These are phyloP conservation scores for Celoporthe dispersa DNA, from an alignment of 2,329 filamentous ascomycete genomes.

Conservation along the genomic window DNA sequence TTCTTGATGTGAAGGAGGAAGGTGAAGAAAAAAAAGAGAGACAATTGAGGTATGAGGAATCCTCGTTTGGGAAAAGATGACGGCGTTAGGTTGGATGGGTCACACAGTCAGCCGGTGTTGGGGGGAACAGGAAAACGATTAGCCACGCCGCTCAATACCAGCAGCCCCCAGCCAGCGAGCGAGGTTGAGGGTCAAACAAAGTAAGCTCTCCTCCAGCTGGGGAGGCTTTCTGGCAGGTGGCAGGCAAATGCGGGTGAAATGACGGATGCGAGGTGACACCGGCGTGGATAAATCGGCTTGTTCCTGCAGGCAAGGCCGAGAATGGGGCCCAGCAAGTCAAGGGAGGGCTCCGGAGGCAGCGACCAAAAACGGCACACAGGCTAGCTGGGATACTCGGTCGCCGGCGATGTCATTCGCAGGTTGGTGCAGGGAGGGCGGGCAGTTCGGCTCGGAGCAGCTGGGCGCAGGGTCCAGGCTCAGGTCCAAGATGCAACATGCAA, in stretches of 20 bases:
- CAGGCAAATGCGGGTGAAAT: slow-evolving; percentile 18
- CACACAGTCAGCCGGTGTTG: slow-evolving; percentile 23
- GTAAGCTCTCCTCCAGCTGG: not conserved
- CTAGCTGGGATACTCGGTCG: not conserved
- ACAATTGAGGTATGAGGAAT: slow-evolving; percentile 9
- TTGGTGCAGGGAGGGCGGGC: slow-evolving; percentile 10
- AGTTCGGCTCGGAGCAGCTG: not conserved
- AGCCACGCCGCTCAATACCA: slow-evolving; percentile 19
- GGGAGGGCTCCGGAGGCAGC: slow-evolving; percentile 11
- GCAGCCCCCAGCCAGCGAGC: not conserved
- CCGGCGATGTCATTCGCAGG: slow-evolving; percentile 15
- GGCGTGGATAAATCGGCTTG: slow-evolving; percentile 3
- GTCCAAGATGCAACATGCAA: slow-evolving; percentile 11
- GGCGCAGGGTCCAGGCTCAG: slow-evolving; percentile 12
- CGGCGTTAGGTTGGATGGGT: slow-evolving; percentile 23
- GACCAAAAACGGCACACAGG: slow-evolving; percentile 4
- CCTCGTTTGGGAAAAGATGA: slow-evolving; percentile 12
- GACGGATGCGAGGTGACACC: slow-evolving; percentile 18
- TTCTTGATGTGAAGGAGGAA: slow-evolving; percentile 1
- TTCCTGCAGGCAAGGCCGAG: slow-evolving; percentile 6
- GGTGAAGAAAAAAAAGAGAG: slow-evolving; percentile 5
- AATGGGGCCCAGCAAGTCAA: slow-evolving; percentile 5
- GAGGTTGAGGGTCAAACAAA: slow-evolving; percentile 1
- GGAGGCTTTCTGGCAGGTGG: slow-evolving; percentile 7
- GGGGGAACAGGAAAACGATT: slow-evolving; percentile 19